Conservation (phyloP, 2,329 filamentous ascomycete species). For the Tolypocladium album region DNA sequence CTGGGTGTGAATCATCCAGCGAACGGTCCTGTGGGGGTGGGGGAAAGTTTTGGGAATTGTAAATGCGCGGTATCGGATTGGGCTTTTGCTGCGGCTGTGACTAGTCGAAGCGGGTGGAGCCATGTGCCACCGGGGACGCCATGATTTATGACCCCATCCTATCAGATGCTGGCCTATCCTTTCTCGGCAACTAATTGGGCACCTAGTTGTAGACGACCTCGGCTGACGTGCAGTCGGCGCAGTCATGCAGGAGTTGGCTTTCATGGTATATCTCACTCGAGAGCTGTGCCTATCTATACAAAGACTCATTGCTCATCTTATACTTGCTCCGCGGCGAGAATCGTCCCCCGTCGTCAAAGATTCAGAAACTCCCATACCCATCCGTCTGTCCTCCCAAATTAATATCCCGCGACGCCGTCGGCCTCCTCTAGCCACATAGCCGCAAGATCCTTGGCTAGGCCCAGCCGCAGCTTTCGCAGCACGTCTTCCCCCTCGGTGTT, state of each 20-base stretch:
- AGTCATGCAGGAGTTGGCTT: background rate
- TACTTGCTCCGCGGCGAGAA: background rate
- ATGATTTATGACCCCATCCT: too few relatives aligned
- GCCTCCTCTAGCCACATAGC: slow-evolving; percentile 58
- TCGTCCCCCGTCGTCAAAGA: background rate
- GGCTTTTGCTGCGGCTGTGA: slow-evolving; percentile 7
- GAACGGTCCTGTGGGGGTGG: background rate
- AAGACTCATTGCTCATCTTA: background rate
- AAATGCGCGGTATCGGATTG: slow-evolving; percentile 25
- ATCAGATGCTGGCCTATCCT: too few relatives aligned
- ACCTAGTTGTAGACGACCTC: too few relatives aligned
- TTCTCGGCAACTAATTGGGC: background rate
- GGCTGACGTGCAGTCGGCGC: background rate
- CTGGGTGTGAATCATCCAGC: background rate
- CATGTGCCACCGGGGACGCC: background rate
- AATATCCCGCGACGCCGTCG: slow-evolving; percentile 39
- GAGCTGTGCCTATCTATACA: background rate
- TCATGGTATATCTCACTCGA: background rate
- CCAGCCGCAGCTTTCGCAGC: slow-evolving; percentile 60
- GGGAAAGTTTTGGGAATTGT: slow-evolving; percentile 12
- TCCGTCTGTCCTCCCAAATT: background rate
- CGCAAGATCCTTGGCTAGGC: slow-evolving; percentile 64
- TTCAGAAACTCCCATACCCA: background rate
- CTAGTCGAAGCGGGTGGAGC: background rate
- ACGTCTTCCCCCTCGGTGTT: slow-evolving; percentile 56